Conservation (phyloP, 495 filamentous ascomycete species). For the Hyphodiscus hymeniophilus region DNA sequence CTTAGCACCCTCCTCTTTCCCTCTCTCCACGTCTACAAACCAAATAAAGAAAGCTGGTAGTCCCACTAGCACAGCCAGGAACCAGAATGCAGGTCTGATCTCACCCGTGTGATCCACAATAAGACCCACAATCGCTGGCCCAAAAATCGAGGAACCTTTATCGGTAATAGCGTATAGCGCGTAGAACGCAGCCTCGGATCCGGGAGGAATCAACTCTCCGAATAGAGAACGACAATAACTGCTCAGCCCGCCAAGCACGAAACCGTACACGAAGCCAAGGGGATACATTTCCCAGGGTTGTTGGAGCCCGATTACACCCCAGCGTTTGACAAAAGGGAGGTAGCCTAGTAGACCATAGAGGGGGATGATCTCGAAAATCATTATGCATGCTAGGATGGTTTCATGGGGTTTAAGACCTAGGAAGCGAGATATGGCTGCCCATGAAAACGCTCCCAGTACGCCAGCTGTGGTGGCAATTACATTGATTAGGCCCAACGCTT, state of each 20-base stretch:
- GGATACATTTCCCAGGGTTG: conserved; percentile 97
- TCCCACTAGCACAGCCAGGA: conserved; percentile 75
- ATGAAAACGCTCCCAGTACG: conserved; percentile 81
- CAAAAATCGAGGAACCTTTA: conserved; percentile 91
- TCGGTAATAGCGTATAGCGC: conserved; percentile 96
- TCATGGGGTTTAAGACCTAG: conserved; percentile 65
- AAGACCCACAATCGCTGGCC: conserved; percentile 84
- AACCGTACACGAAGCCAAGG: conserved; percentile 80
- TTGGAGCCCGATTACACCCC: conserved; percentile 77
- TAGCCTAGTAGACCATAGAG: conserved; percentile 88
- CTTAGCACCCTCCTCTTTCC: conserved; percentile 66
- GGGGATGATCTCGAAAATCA: conserved; percentile 85
- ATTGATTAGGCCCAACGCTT: conserved; percentile 85
- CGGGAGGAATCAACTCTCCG: conserved; percentile 86
- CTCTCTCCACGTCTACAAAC: conserved; percentile 82
- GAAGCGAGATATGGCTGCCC: conserved; percentile 64
- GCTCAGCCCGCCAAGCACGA: conserved; percentile 88
- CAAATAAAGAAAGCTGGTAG: conserved; percentile 77
- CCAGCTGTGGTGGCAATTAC: conserved; percentile 80
- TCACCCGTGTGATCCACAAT: conserved; percentile 86
- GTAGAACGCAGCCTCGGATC: conserved; percentile 92
- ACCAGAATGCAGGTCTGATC: conserved; percentile 90
- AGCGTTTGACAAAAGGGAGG: conserved; percentile 65
- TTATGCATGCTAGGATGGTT: conserved; percentile 85
- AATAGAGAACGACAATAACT: conserved; percentile 90